Evolutionary conservation across 2,329 filamentous ascomycete genomes (phyloP).

Genomic region (Fusarium marasasianum): DNA sequence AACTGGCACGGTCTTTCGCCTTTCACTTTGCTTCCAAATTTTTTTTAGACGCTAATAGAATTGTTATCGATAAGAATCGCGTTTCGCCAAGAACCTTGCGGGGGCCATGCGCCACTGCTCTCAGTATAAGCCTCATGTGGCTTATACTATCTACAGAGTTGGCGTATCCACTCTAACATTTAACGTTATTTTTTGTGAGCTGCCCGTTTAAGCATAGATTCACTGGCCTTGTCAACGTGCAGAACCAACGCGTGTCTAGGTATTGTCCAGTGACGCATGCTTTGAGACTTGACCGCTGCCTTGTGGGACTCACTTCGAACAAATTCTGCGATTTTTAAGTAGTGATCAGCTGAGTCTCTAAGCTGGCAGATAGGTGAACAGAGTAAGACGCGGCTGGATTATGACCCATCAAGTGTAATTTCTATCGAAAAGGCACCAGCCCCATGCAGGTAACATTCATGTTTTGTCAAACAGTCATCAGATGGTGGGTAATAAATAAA

Average conservation of each 20-base stretch:
- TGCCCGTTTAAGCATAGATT: conserved; percentile 36
- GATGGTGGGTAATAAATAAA: neutral
- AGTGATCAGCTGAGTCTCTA: no score
- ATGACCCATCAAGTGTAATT: neutral
- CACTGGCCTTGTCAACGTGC: neutral
- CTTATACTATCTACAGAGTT: neutral
- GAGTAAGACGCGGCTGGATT: neutral
- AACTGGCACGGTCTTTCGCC: conserved; percentile 17
- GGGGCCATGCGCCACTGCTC: neutral
- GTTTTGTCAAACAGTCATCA: no score
- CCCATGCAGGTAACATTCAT: neutral
- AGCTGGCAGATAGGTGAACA: no score
- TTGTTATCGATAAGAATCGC: conserved; percentile 35
- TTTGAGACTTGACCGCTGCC: neutral
- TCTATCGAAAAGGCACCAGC: neutral
- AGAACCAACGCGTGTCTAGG: conserved; percentile 9
- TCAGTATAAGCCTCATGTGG: conserved; percentile 2
- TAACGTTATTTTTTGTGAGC: conserved; percentile 1
- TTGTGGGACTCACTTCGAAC: neutral
- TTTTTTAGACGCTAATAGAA: neutral
- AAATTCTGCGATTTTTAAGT: neutral
- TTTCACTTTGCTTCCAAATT: conserved; percentile 10
- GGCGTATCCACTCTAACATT: neutral
- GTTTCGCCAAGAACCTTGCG: neutral
- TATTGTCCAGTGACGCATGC: conserved; percentile 14